These are phyloP conservation scores for Gentiana macrophylla DNA, from an alignment of 257 asterid species.

Conservation along the genomic window DNA sequence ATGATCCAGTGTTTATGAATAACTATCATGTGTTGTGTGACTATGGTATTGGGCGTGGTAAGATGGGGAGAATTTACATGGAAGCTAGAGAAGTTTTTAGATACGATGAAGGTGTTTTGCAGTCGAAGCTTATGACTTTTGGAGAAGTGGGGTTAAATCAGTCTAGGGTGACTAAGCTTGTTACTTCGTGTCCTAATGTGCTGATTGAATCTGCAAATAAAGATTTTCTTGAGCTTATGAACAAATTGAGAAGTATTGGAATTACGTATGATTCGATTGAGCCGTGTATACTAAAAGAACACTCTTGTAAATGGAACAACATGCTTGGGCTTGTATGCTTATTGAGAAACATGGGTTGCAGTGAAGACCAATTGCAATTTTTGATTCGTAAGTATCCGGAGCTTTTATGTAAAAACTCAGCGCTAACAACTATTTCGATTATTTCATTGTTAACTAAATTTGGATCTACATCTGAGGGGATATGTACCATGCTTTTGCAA, in stretches of 20 bases:
- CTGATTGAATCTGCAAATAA: slow-evolving; percentile 22
- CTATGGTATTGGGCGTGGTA: slow-evolving; percentile 45
- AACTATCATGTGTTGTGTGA: slow-evolving; percentile 50
- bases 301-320: slow-evolving; percentile 36
- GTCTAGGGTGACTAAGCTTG: slow-evolving; percentile 37
- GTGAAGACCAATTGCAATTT: slow-evolving; percentile 25
- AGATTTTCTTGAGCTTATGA: slow-evolving; percentile 31
- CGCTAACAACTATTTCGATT: slow-evolving; percentile 26
- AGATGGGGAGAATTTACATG: slow-evolving; percentile 47
- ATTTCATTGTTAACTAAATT: slow-evolving; percentile 47
- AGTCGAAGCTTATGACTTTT: slow-evolving; percentile 34
- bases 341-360: slow-evolving; percentile 30
- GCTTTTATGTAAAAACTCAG: slow-evolving; percentile 45
- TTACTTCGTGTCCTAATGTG: slow-evolving; percentile 46
- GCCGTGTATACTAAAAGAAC: slow-evolving; percentile 27
- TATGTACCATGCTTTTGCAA: slow-evolving; percentile 25
- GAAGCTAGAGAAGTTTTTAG: slow-evolving; percentile 48
- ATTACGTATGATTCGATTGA: slow-evolving; percentile 35
- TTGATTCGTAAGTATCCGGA: slow-evolving; percentile 31
- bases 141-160: slow-evolving; percentile 38
- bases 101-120: slow-evolving; percentile 32
- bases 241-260: slow-evolving; percentile 30
- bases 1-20: slow-evolving; percentile 49
- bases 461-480: slow-evolving; percentile 27
- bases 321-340: slow-evolving; percentile 34